These are phyloP conservation scores for Wallacemonas sp. DNA, from an alignment of 208 protist species.

Conservation along the genomic window DNA sequence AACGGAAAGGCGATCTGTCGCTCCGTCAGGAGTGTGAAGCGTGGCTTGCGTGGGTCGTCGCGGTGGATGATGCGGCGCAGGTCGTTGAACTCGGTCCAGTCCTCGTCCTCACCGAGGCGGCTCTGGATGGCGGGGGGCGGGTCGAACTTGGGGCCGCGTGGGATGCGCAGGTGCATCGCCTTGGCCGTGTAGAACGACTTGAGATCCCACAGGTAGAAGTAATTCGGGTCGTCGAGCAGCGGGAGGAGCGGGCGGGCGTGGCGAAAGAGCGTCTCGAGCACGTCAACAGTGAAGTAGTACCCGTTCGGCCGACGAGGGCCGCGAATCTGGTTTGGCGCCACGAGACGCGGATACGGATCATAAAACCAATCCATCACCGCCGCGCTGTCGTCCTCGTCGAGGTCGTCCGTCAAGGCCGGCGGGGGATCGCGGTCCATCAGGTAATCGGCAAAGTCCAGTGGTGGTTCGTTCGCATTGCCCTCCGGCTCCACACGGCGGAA, in stretches of 20 bases:
- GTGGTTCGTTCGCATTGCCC: slow-evolving; percentile 99
- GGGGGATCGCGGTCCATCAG: slow-evolving; percentile 97
- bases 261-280: slow-evolving; percentile 92
- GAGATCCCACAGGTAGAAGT: slow-evolving; percentile 99
- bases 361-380: slow-evolving; percentile 99
- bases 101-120: slow-evolving; percentile 93
- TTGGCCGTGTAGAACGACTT: slow-evolving; percentile 99
- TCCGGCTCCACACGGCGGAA: slow-evolving; percentile 97
- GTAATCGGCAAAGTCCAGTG: slow-evolving; percentile 99
- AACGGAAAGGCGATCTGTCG: slow-evolving; percentile 99
- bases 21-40: slow-evolving; percentile 98
- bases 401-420: slow-evolving; percentile 95
- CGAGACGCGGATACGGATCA: slow-evolving; percentile 94
- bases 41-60: slow-evolving; percentile 89
- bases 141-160: slow-evolving; percentile 98
- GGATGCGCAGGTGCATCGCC: slow-evolving; percentile 99
- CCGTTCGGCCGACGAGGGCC: slow-evolving; percentile 76
- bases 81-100: slow-evolving; percentile 99
- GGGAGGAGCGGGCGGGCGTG: slow-evolving; percentile 97
- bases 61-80: slow-evolving; percentile 99
- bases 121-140: slow-evolving; percentile 49
- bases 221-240: slow-evolving; percentile 98
- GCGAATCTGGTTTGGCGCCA: slow-evolving; percentile 93
- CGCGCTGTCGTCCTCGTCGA: slow-evolving; percentile 98
- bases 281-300: slow-evolving; percentile 93